These are phyloP conservation scores for Hanseniaspora singularis DNA, from an alignment of 805 yeast genomes.

Conservation along the genomic window DNA sequence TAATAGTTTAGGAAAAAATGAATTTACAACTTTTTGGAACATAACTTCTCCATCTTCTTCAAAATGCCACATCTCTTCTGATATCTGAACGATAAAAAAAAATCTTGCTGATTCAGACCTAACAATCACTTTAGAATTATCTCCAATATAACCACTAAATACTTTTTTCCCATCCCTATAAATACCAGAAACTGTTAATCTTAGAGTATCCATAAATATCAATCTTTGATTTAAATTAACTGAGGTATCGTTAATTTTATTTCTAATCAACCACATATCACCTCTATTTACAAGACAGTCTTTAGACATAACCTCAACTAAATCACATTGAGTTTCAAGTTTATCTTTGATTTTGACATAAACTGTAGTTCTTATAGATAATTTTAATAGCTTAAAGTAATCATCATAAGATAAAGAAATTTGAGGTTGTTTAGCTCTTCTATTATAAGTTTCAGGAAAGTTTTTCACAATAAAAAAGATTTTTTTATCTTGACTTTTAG, in stretches of 20 bases:
- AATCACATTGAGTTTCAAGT: constrained; percentile 55
- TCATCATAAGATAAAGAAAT: constrained; percentile 52
- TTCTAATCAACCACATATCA: constrained; percentile 80
- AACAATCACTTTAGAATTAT: constrained; percentile 65
- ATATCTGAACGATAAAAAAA: constrained; percentile 72
- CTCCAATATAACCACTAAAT: constrained; percentile 66
- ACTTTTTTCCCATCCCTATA: constrained; percentile 53
- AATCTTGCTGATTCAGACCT: constrained; percentile 84
- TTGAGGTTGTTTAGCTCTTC: constrained; percentile 29
- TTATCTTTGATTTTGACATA: constrained; percentile 39
- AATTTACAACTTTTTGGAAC: constrained; percentile 83
- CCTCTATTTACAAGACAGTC: constrained; percentile 77
- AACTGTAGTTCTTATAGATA: constrained; percentile 59
- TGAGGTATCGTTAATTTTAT: constrained; percentile 49
- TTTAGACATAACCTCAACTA: constrained; percentile 67
- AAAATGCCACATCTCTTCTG: constrained; percentile 96
- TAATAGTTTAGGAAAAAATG: constrained; percentile 82
- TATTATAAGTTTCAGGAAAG: constrained; percentile 25
- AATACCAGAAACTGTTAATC: constrained; percentile 53
- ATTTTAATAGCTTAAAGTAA: constrained; percentile 45
- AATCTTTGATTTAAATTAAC: constrained; percentile 55
- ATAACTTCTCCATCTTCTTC: constrained; percentile 92
- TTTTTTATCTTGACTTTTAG: constrained; percentile 26
- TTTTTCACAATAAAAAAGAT: constrained; percentile 36
- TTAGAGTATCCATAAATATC: constrained; percentile 46